These are phyloP conservation scores for Penicillium sp. DNA, from an alignment of 2,329 filamentous ascomycete species.

Conservation along the genomic window DNA sequence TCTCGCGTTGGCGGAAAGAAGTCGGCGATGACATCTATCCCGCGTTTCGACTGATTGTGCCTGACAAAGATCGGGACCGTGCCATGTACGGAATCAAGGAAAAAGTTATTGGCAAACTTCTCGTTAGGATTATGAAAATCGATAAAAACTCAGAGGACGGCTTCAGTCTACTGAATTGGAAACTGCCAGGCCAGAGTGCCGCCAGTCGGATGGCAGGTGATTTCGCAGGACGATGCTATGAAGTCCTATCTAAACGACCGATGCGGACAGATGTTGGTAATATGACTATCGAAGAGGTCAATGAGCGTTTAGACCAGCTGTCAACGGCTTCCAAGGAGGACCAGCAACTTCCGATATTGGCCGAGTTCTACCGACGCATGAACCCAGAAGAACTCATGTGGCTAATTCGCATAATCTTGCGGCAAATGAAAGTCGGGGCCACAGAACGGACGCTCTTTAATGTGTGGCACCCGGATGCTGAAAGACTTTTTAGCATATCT, in stretches of 20 bases:
- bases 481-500: slow-evolving; percentile 79
- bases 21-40: slow-evolving; percentile 93
- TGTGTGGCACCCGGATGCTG: slow-evolving; percentile 74
- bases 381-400: slow-evolving; percentile 90
- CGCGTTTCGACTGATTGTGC: slow-evolving; percentile 83
- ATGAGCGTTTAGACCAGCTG: slow-evolving; percentile 75
- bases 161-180: slow-evolving; percentile 84
- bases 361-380: slow-evolving; percentile 84
- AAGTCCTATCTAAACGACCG: slow-evolving; percentile 78
- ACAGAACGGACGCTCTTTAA: slow-evolving; percentile 86
- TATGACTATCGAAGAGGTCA: slow-evolving; percentile 87
- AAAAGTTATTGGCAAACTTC: slow-evolving; percentile 78
- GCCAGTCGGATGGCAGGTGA: slow-evolving; percentile 72
- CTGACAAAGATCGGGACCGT: slow-evolving; percentile 87
- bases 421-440: slow-evolving; percentile 70
- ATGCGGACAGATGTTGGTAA: slow-evolving; percentile 69
- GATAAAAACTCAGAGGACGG: slow-evolving; percentile 87
- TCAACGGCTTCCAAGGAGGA: slow-evolving; percentile 72
- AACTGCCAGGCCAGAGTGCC: slow-evolving; percentile 68
- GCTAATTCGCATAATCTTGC: slow-evolving; percentile 89
- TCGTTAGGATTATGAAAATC: slow-evolving; percentile 92
- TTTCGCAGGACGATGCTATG: slow-evolving; percentile 84
- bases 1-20: slow-evolving; percentile 78
- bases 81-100: slow-evolving; percentile 95
- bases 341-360: slow-evolving; percentile 77